Evolutionary conservation across 176 grass and related monocot species (phyloP), one percentile per base, ranked within the genome.

Genomic region (Avena atlantica): DNA sequence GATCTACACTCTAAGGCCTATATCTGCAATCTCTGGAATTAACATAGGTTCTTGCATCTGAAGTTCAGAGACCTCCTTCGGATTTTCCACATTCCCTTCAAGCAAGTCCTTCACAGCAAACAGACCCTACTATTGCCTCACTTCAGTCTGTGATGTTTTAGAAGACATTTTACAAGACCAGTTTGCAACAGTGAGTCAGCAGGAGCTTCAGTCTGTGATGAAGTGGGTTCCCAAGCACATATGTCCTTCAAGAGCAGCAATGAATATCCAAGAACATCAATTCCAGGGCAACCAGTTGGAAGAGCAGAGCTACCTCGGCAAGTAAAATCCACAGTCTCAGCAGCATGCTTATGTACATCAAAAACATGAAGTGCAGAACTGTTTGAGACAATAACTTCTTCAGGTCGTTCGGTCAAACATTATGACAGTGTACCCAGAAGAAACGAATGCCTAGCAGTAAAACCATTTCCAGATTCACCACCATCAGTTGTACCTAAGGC

Each of bases 81-180:
- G 85, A 85, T 98, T 98, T 87, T 94, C 92, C 62, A 69, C 85
- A 85, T 98, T 93, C 72, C 68, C 92, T 81, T 94, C 97, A 56
- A 98, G 81, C 89, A 98, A 90, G 83, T 98, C 86, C 70, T 89
- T 96, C 20, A 98, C 81, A 25, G 89, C 87, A 53, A 95, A 65
- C 70, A 98, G 71, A 53, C 87, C 97, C 97, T 90, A 98, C 76
- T n/a, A n/a, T n/a, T n/a, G n/a, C n/a, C n/a, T n/a, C n/a, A n/a
- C n/a, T n/a, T n/a, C n/a, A n/a, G n/a, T n/a, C n/a, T n/a, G n/a
- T n/a, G n/a, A n/a, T n/a, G n/a, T n/a, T n/a, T n/a, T 52, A 98
- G 77, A 85, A 96, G 83, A 64, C 59, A 20, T 23, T 91, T 82
- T 85, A 98, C 68, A 68, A 98, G 81, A 68, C 87, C 92, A 51